Conservation (phyloP, 495 filamentous ascomycete species). For the Gamarada debralockiae region DNA sequence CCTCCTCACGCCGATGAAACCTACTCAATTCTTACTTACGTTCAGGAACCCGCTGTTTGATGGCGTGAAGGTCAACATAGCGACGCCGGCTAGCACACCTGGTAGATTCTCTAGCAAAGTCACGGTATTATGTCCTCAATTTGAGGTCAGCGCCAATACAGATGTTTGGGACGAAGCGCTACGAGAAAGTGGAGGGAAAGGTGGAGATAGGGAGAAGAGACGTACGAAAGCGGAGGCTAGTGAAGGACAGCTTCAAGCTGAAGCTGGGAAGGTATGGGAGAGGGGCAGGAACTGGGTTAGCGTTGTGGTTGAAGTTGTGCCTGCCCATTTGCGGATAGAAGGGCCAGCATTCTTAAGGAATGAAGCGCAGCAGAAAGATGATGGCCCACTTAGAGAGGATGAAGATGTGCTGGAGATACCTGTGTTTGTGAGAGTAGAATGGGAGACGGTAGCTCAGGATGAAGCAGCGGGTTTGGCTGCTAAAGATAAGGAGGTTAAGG, state of each 20-base stretch:
- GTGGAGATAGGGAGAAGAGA: slow-evolving; percentile 35
- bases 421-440: slow-evolving; percentile 87
- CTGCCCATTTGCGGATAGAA: slow-evolving; percentile 44
- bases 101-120: slow-evolving; percentile 74
- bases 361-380: slow-evolving; percentile 11
- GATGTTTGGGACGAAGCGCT: slow-evolving; percentile 96
- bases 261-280: slow-evolving; percentile 94
- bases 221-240: slow-evolving; percentile 34
- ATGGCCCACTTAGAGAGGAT: slow-evolving; percentile 54
- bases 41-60: slow-evolving; percentile 95
- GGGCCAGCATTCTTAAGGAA: slow-evolving; percentile 26
- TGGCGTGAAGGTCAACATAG: slow-evolving; percentile 77
- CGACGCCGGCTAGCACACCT: slow-evolving; percentile 76
- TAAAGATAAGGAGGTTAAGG: slow-evolving; percentile 44
- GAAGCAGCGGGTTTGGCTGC: slow-evolving; percentile 44
- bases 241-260: slow-evolving; percentile 57
- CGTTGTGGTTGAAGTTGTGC: slow-evolving; percentile 86
- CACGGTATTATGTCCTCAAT: slow-evolving; percentile 90
- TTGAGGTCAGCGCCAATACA: slow-evolving; percentile 90
- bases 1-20: slow-evolving; percentile 58
- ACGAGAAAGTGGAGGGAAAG: slow-evolving; percentile 33
- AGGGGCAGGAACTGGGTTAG: slow-evolving; percentile 91
- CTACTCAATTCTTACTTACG: slow-evolving; percentile 80
- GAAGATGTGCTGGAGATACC: slow-evolving; percentile 95
- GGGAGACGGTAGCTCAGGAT: slow-evolving; percentile 71